Base-by-base conservation (phyloP, 2,329 filamentous ascomycete genomes). In the Colletotrichum sansevieriae region DNA sequence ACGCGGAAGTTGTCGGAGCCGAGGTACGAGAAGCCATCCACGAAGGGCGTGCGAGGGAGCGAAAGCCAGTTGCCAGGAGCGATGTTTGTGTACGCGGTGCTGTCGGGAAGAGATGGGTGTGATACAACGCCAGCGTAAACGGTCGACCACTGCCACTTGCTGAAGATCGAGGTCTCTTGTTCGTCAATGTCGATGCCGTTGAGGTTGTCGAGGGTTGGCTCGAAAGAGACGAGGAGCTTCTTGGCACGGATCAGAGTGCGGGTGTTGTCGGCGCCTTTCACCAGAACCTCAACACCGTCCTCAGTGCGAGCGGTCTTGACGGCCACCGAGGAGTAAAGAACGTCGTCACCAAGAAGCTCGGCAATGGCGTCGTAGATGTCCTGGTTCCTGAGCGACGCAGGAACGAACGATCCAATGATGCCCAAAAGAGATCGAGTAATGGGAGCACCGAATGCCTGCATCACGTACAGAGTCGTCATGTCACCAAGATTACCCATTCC, bases 401-500 rank as follows among this genome's bases (percentile, higher is more conserved):
- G 77, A 2, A 77, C 75, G 18, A 78, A 80, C 4, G 75, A 73
- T 8, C 75, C 67, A 35, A 75, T 73, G 3, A 68, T 71, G 9
- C 73, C 76, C 46, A 76, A 72, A 20, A 82, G 74, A 3, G 74
- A 75, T 15, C 76, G 73, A 1, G 77, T 73, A 70, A 82, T 79
- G n/a, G 73, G 76, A 10, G 73, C 75, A 5, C 78, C 78, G 56
- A 81, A 80, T 3, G 75, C 75, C 68, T 84, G 82, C 70, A 86
- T 77, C 13, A 84, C 77, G 71, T 84, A 84, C 7, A 87, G 63
- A 0, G 82, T 82, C n/a, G 81, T 78, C 11, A 77, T 71, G 3
- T 78, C 76, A 5, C 83, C 74, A 43, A 84, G 76, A 68, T 85
- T 80, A 15, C 81, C 81, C 2, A 83, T 71, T 3, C 83, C 85